These are phyloP conservation scores for Diaporthe vaccinii DNA, from an alignment of 2,329 filamentous ascomycete species.

Conservation along the genomic window DNA sequence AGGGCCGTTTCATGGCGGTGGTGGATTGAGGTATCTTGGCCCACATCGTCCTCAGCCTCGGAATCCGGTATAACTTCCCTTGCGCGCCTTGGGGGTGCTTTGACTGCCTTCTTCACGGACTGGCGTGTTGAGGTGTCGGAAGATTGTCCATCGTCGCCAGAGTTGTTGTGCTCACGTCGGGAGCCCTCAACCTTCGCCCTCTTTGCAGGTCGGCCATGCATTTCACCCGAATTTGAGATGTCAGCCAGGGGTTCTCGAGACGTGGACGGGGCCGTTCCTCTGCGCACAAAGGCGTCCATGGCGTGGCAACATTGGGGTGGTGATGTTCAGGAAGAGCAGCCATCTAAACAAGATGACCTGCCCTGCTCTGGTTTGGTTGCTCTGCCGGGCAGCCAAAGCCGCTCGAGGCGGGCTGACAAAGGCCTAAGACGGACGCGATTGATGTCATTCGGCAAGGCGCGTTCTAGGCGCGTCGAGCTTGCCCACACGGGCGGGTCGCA, in stretches of 20 bases:
- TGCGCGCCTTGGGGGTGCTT: neutral
- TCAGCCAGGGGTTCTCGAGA: slow-evolving; percentile 40
- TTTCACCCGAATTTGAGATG: slow-evolving; percentile 41
- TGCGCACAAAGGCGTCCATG: slow-evolving; percentile 49
- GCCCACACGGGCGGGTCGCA: neutral
- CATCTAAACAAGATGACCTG: neutral
- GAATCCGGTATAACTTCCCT: slow-evolving; percentile 42
- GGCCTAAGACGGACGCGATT: slow-evolving; percentile 2
- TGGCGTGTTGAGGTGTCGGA: slow-evolving; percentile 39
- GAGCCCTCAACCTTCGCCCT: slow-evolving; percentile 50
- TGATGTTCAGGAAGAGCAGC: neutral
- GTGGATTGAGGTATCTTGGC: slow-evolving; percentile 27
- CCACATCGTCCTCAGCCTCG: slow-evolving; percentile 45
- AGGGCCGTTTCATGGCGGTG: slow-evolving; percentile 69
- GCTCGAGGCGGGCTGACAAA: slow-evolving; percentile 23
- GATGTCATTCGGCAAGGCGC: slow-evolving; percentile 30
- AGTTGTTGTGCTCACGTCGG: slow-evolving; percentile 45
- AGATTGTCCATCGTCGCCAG: slow-evolving; percentile 50
- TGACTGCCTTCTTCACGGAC: neutral
- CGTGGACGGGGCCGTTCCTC: slow-evolving; percentile 39
- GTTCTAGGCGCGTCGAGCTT: slow-evolving; percentile 31
- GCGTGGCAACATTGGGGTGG: neutral
- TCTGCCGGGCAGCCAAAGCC: neutral
- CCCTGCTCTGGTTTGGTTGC: neutral
- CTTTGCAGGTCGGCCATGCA: slow-evolving; percentile 51